These are phyloP conservation scores for Nicotiana paniculata DNA, from an alignment of 257 asterid genomes.

Conservation along the genomic window DNA sequence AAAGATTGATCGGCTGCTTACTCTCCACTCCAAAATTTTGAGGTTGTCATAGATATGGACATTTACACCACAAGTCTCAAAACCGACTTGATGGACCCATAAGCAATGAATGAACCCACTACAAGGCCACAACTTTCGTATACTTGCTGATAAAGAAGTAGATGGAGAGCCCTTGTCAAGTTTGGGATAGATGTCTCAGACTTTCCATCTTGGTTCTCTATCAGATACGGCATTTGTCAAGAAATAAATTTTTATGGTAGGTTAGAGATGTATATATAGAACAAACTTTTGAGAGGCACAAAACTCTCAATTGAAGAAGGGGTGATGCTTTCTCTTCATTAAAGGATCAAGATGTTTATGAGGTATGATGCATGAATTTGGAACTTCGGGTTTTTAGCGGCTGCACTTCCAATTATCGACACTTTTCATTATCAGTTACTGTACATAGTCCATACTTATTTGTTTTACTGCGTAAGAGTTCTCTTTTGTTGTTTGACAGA, in stretches of 20 bases:
- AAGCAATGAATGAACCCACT: neutral
- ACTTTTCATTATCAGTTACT: neutral
- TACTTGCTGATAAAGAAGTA: neutral
- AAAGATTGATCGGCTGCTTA: neutral
- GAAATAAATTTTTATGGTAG: neutral
- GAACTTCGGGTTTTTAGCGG: neutral
- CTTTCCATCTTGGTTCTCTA: slow-evolving; percentile 1
- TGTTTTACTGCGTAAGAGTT: neutral
- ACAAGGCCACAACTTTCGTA: neutral
- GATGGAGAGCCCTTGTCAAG: neutral
- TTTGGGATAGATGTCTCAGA: neutral
- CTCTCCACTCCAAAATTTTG: neutral
- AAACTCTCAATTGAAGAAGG: neutral
- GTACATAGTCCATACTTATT: neutral
- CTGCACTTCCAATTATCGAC: neutral
- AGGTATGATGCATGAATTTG: neutral
- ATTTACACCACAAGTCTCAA: neutral
- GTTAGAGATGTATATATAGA: neutral
- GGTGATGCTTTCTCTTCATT: slow-evolving; percentile 1
- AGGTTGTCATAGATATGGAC: neutral
- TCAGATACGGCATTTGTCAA: neutral
- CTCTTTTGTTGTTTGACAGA: slow-evolving; percentile 36
- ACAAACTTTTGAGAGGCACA: neutral
- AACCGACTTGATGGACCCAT: neutral
- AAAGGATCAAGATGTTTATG: neutral